Percentiles rank a stretch among this genome's conserved stretches.
Conservation (phyloP, 2,329 filamentous ascomycete species). For the Verticillium isaacii region DNA sequence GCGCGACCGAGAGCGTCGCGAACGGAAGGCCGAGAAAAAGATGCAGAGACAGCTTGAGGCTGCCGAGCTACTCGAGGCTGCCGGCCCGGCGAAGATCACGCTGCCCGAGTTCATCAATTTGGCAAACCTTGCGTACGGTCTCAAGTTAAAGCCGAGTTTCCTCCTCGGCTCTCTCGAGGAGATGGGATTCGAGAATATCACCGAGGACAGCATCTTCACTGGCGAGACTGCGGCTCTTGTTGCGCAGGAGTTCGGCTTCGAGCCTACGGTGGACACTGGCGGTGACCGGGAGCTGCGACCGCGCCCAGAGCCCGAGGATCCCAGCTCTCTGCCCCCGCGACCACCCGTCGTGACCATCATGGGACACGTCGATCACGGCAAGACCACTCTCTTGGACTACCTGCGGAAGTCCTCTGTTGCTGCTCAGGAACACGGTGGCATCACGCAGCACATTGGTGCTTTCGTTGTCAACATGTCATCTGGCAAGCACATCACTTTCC, state of each 20-base stretch:
- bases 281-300: conserved; percentile 67
- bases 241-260: conserved; percentile 87
- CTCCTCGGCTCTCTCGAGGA: conserved; percentile 75
- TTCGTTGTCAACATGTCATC: conserved; percentile 86
- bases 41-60: conserved; percentile 32
- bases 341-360: conserved; percentile 98
- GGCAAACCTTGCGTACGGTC: conserved; percentile 69
- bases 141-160: conserved; percentile 64
- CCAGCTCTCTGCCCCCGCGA: conserved; percentile 61
- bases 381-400: conserved; percentile 93
- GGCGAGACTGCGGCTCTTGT: conserved; percentile 87
- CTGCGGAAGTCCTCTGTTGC: conserved; percentile 89
- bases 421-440: conserved; percentile 88
- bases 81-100: conserved; percentile 46
- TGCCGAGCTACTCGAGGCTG: conserved; percentile 39
- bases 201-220: conserved; percentile 79
- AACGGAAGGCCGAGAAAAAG: conserved; percentile 36
- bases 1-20: conserved; percentile 32
- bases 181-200: conserved; percentile 84
- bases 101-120: conserved; percentile 91
- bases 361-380: conserved; percentile 98
- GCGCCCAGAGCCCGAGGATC: conserved; percentile 64
- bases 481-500: conserved; percentile 89
- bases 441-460: conserved; percentile 97
- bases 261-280: conserved; percentile 69